These are phyloP conservation scores for Schwanniomyces yamadae DNA, from an alignment of 805 yeast species.

Conservation along the genomic window DNA sequence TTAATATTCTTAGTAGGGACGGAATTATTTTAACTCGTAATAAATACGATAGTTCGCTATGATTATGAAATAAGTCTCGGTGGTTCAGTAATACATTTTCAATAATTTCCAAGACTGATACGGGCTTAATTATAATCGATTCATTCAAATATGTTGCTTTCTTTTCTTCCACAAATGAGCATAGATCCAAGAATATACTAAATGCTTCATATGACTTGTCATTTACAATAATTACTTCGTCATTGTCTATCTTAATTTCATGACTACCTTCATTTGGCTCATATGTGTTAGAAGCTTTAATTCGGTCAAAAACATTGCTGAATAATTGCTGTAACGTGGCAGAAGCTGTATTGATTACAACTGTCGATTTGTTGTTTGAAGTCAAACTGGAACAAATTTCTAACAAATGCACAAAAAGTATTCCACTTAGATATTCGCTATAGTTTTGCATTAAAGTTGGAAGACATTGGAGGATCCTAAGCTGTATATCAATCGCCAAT, in stretches of 20 bases:
- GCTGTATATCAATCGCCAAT: constrained; percentile 76
- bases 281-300: constrained; percentile 23
- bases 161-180: constrained; percentile 61
- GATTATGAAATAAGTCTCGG: constrained; percentile 50
- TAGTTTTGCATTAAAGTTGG: constrained; percentile 74
- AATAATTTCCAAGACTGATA: constrained; percentile 74
- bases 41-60: constrained; percentile 63
- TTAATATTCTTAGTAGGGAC: constrained; percentile 62
- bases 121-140: constrained; percentile 54
- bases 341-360: constrained; percentile 85
- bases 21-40: constrained; percentile 74
- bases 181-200: constrained; percentile 68
- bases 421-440: constrained; percentile 52
- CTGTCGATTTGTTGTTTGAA: constrained; percentile 63
- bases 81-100: constrained; percentile 77
- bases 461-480: constrained; percentile 78
- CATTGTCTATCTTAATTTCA: constrained; percentile 42
- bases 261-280: constrained; percentile 3
- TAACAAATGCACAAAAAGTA: constrained; percentile 55
- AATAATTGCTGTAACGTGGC: constrained; percentile 90
- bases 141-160: constrained; percentile 52
- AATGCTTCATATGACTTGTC: constrained; percentile 67
- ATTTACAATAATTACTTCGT: constrained; percentile 41
- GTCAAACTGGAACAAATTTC: constrained; percentile 73
- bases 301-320: constrained; percentile 72